Percentiles rank a stretch among this genome's conserved stretches.
These are phyloP conservation scores for Betula pendula DNA, from an alignment of 306 rosid genomes.

Conservation along the genomic window DNA sequence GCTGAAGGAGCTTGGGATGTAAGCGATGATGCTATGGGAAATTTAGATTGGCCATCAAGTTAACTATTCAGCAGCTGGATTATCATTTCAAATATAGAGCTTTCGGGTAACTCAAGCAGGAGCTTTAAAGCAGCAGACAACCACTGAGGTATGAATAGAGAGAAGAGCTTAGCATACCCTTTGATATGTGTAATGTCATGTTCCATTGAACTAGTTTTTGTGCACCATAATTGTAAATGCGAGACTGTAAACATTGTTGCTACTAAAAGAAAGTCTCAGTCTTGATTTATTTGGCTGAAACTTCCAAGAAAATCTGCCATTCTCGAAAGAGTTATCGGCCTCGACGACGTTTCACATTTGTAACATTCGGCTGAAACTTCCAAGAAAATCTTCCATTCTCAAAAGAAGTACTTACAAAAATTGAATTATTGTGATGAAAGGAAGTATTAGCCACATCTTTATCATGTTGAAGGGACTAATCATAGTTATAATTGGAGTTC, in stretches of 20 bases:
- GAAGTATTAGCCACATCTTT: too few relatives aligned
- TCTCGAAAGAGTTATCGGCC: not conserved
- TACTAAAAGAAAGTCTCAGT: not conserved
- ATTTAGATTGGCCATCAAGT: conserved; percentile 67
- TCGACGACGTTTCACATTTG: too few relatives aligned
- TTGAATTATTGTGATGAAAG: too few relatives aligned
- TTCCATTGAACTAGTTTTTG: not conserved
- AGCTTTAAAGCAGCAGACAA: not conserved
- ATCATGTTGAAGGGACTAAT: too few relatives aligned
- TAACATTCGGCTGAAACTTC: conserved; percentile 5
- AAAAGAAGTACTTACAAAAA: not conserved
- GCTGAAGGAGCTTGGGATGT: conserved; percentile 69
- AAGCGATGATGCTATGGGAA: conserved; percentile 45
- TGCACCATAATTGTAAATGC: conserved; percentile 4
- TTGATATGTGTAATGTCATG: conserved; percentile 3
- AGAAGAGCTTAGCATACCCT: conserved; percentile 13
- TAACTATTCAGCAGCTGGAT: conserved; percentile 7
- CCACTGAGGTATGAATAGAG: not conserved
- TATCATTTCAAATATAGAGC: conserved; percentile 2
- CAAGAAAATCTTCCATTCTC: not conserved
- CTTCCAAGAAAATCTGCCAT: not conserved
- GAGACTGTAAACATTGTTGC: not conserved
- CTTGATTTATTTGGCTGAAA: conserved; percentile 6
- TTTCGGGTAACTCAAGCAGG: not conserved
- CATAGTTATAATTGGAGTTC: too few relatives aligned